Evolutionary conservation across 2,329 filamentous ascomycete genomes (phyloP).

Genomic region (Botryotinia calthae): DNA sequence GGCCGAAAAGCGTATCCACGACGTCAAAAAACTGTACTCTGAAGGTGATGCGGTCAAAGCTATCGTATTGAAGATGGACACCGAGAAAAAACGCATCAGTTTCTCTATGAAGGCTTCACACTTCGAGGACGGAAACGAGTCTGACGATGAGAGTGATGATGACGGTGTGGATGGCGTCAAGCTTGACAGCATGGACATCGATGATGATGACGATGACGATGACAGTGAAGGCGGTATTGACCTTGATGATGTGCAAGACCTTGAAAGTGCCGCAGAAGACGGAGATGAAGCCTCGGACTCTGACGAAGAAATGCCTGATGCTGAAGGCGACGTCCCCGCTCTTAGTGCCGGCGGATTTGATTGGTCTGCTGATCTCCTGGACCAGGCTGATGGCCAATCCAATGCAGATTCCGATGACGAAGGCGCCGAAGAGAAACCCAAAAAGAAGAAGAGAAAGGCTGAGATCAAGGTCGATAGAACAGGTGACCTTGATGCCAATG

Average conservation of each 20-base stretch:
- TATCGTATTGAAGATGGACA: slow-evolving; percentile 75
- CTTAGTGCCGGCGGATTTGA: slow-evolving; percentile 78
- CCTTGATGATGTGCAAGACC: slow-evolving; percentile 43
- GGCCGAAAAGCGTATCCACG: slow-evolving; percentile 76
- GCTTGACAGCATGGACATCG: slow-evolving; percentile 44
- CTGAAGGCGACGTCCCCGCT: slow-evolving; percentile 44
- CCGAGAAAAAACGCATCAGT: slow-evolving; percentile 72
- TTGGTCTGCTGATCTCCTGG: slow-evolving; percentile 74
- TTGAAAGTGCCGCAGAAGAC: slow-evolving; percentile 40
- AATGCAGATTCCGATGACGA: slow-evolving; percentile 48
- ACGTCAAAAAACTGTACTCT: slow-evolving; percentile 85
- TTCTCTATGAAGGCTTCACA: slow-evolving; percentile 93
- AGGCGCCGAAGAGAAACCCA: slow-evolving; percentile 44
- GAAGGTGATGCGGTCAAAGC: slow-evolving; percentile 94
- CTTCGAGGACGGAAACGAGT: slow-evolving; percentile 62
- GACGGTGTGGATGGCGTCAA: slow-evolving; percentile 47
- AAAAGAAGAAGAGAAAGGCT: slow-evolving; percentile 70
- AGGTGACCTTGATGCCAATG: slow-evolving; percentile 83
- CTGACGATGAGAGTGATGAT: slow-evolving; percentile 48
- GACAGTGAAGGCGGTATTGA: slow-evolving; percentile 40
- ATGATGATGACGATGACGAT: slow-evolving; percentile 47
- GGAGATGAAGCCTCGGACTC: slow-evolving; percentile 29
- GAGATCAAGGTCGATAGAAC: slow-evolving; percentile 85
- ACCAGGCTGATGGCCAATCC: slow-evolving; percentile 45
- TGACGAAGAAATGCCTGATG: slow-evolving; percentile 39